phyloP scores from a whole-genome alignment of 129 eudicot genomes.

The carrot (Daucus carota) region DH1_v3.0 NC_030386.2:17676501-17677000 shows the following conservation, averaged over 20 bases:
- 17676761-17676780: background rate
- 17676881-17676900: background rate
- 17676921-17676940: background rate
- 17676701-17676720: background rate
- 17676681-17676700: background rate
- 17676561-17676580: background rate
- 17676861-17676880: background rate
- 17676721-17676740: background rate
- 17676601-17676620: background rate
- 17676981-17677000: constrained; percentile 66
- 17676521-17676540: constrained; percentile 69
- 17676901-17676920: background rate
- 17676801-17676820: background rate
- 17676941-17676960: constrained; percentile 9
- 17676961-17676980: constrained; percentile 58
- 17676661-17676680: background rate
- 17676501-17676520: constrained; percentile 63
- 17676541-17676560: constrained; percentile 64
- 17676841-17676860: background rate
- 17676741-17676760: background rate
- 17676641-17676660: background rate
- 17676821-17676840: background rate
- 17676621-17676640: background rate
- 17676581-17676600: background rate
- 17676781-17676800: background rate